These are phyloP conservation scores for Gilbertella persicaria DNA, from an alignment of 371 early-diverging fungal genomes.

Conservation along the genomic window DNA sequence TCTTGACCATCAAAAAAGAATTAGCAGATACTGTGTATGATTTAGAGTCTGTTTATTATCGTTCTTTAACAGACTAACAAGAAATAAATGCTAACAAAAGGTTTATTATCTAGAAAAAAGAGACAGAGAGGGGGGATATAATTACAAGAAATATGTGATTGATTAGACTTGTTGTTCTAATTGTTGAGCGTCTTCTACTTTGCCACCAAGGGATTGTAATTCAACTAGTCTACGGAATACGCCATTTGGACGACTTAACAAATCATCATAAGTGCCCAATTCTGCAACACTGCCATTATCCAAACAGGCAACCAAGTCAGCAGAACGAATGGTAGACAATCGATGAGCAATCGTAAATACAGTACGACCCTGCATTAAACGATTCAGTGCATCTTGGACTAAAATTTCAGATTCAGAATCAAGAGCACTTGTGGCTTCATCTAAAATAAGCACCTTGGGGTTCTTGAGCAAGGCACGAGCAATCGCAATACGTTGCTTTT, in stretches of 20 bases:
- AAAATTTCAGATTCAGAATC: conserved; percentile 72
- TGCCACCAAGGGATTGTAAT: conserved; percentile 38
- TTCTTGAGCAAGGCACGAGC: conserved; percentile 76
- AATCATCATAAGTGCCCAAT: conserved; percentile 57
- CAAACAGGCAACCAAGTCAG: conserved; percentile 67
- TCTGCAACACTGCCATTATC: conserved; percentile 63
- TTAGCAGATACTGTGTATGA: conserved; percentile 42
- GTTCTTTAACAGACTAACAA: conserved; percentile 30
- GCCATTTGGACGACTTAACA: conserved; percentile 54
- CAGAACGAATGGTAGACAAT: conserved; percentile 68
- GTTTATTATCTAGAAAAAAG: neutral
- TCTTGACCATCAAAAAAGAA: conserved; percentile 32
- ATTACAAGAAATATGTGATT: too few species aligned
- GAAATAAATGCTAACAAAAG: neutral
- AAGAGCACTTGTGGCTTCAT: conserved; percentile 86
- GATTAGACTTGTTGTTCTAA: too few species aligned
- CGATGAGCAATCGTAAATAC: conserved; percentile 73
- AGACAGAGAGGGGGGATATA: too few species aligned
- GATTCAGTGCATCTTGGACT: conserved; percentile 65
- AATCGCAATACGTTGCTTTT: conserved; percentile 78
- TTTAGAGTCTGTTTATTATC: conserved; percentile 46
- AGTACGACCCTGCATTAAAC: conserved; percentile 61
- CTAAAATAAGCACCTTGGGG: conserved; percentile 77
- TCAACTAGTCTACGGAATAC: conserved; percentile 54
- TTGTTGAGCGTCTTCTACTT: too few species aligned